phyloP scores from a whole-genome alignment of 1,284 basidiomycete species.

The Cystobasidium sp. region DNA sequence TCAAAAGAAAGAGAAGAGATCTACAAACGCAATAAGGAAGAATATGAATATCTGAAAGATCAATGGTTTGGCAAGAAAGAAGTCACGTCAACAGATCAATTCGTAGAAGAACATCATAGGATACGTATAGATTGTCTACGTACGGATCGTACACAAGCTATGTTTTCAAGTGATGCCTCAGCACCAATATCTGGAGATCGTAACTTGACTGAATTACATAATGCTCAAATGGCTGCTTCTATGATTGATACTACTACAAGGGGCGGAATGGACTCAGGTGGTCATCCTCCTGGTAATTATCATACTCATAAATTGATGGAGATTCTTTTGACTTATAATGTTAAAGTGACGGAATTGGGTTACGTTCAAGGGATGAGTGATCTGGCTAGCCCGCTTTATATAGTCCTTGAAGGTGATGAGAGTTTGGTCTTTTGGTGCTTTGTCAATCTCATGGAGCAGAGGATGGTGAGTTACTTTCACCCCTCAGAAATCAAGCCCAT shows the following conservation, averaged over 20 bases:
- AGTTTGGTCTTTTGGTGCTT: conserved; percentile 94
- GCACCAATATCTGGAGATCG: conserved; percentile 30
- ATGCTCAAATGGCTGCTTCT: conserved; percentile 39
- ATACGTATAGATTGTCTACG: conserved; percentile 84
- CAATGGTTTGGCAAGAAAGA: conserved; percentile 81
- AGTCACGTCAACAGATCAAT: conserved; percentile 56
- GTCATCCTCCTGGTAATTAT: conserved; percentile 51
- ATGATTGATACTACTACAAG: conserved; percentile 24
- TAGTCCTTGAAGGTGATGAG: conserved; percentile 86
- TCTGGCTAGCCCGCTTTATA: conserved; percentile 88
- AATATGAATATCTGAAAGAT: conserved; percentile 71
- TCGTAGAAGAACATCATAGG: conserved; percentile 54
- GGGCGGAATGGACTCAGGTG: conserved; percentile 36
- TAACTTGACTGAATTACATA: conserved; percentile 21
- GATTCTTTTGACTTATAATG: conserved; percentile 90
- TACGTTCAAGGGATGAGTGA: conserved; percentile 99
- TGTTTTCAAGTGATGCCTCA: conserved; percentile 65
- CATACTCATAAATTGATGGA: conserved; percentile 78
- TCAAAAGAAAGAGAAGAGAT: conserved; percentile 53
- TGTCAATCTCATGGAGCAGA: conserved; percentile 82
- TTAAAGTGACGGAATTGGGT: conserved; percentile 78
- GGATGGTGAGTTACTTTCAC: conserved; percentile 71
- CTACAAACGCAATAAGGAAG: conserved; percentile 70
- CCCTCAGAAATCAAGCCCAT: too few species aligned
- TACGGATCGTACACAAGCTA: conserved; percentile 88